Evolutionary conservation across 768 basidiomycete species (phyloP).

Genomic region (Leucosporidium creatinivorum): DNA sequence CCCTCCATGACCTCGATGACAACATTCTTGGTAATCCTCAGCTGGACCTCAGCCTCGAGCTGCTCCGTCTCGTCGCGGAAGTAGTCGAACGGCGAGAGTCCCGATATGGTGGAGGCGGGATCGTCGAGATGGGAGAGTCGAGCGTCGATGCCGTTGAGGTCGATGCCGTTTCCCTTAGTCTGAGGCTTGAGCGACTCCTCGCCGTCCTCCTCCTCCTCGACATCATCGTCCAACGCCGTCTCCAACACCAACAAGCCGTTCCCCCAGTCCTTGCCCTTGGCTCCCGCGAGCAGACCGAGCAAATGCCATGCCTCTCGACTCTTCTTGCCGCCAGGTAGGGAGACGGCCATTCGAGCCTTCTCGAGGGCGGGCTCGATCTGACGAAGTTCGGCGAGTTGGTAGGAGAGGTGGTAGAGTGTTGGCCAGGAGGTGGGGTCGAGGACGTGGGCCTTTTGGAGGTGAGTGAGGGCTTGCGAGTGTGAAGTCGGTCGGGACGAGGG

Average conservation of each 20-base stretch:
- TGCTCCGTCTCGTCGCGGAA: slow-evolving; percentile 31
- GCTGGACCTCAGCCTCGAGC: slow-evolving; percentile 71
- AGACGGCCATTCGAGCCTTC: slow-evolving; percentile 64
- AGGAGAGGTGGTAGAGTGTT: slow-evolving; percentile 71
- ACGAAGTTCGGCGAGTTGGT: slow-evolving; percentile 62
- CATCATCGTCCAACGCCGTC: slow-evolving; percentile 50
- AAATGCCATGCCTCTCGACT: slow-evolving; percentile 81
- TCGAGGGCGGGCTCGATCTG: slow-evolving; percentile 62
- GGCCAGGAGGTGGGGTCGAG: slow-evolving; percentile 38
- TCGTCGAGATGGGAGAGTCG: no score
- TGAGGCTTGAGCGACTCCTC: background rate
- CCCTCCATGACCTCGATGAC: slow-evolving; percentile 78
- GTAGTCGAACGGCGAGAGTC: no score
- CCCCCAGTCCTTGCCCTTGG: slow-evolving; percentile 62
- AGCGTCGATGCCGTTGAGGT: background rate
- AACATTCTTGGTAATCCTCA: slow-evolving; percentile 76
- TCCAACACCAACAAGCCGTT: slow-evolving; percentile 71
- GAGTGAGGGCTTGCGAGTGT: slow-evolving; percentile 55
- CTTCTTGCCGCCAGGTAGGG: slow-evolving; percentile 49
- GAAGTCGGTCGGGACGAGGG: slow-evolving; percentile 54
- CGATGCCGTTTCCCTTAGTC: background rate
- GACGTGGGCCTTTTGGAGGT: slow-evolving; percentile 40
- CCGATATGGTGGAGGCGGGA: no score
- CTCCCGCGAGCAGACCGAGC: slow-evolving; percentile 70
- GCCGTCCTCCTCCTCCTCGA: background rate